phyloP scores from a whole-genome alignment of 2,329 filamentous ascomycete genomes.

The Pyricularia pennisetigena region DNA sequence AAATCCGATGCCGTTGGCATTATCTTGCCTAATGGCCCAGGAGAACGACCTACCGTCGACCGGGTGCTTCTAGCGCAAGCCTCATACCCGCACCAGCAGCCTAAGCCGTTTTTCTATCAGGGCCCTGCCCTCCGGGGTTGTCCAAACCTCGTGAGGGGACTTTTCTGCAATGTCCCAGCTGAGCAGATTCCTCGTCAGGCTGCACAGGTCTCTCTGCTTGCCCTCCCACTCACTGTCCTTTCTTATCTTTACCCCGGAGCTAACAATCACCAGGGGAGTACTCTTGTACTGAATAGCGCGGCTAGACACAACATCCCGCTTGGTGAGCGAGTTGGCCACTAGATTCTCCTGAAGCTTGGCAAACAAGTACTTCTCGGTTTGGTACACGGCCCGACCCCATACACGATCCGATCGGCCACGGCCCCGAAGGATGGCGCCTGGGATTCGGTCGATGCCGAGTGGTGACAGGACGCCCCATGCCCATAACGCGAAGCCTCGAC shows the following conservation, averaged over 20 bases:
- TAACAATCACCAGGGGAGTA: conserved; percentile 71
- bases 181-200: conserved; percentile 67
- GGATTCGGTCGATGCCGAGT: conserved; percentile 71
- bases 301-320: conserved; percentile 71
- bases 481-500: conserved; percentile 79
- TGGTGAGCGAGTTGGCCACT: conserved; percentile 74
- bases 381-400: conserved; percentile 69
- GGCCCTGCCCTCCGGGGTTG: conserved; percentile 58
- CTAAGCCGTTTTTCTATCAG: conserved; percentile 70
- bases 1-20: not conserved
- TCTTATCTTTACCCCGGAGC: conserved; percentile 64
- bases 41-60: not conserved
- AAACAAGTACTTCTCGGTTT: conserved; percentile 76
- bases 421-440: conserved; percentile 72
- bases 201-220: conserved; percentile 77
- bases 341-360: conserved; percentile 88
- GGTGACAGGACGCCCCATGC: conserved; percentile 76
- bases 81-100: conserved; percentile 44
- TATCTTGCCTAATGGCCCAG: not conserved
- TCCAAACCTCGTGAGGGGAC: conserved; percentile 83
- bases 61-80: not conserved
- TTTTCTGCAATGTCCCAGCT: conserved; percentile 80
- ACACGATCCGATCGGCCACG: conserved; percentile 75
- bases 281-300: conserved; percentile 68
- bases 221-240: conserved; percentile 64